phyloP scores from a whole-genome alignment of 306 rosid species.

The Lathyrus sativus region DNA sequence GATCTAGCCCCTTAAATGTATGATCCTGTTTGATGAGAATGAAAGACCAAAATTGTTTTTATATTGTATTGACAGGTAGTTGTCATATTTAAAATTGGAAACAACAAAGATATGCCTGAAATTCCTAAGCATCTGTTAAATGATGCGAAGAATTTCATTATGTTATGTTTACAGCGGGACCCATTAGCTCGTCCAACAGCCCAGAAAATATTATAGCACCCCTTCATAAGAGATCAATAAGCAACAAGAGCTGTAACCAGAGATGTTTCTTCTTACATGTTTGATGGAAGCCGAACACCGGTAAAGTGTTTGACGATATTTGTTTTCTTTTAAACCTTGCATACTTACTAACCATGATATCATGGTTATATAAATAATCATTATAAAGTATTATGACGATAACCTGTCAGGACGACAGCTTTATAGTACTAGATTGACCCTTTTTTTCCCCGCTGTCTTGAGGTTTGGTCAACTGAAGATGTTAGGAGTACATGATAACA shows the following conservation, averaged over 20 bases:
- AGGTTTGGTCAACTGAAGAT: too few species aligned
- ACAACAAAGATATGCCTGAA: conserved; percentile 92
- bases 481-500: too few species aligned
- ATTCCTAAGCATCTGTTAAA: conserved; percentile 86
- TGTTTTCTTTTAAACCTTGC: too few species aligned
- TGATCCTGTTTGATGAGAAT: conserved; percentile 22
- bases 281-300: too few species aligned
- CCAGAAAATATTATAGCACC: conserved; percentile 62
- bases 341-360: too few species aligned
- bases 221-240: conserved; percentile 79
- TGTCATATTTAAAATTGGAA: conserved; percentile 95
- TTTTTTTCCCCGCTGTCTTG: too few species aligned
- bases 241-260: conserved; percentile 62
- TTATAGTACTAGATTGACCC: too few species aligned
- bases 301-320: too few species aligned
- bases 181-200: conserved; percentile 84
- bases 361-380: too few species aligned
- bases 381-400: too few species aligned
- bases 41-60: conserved; percentile 44
- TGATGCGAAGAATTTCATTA: conserved; percentile 85
- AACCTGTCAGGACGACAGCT: too few species aligned
- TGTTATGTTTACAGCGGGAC: conserved; percentile 78
- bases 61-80: conserved; percentile 71
- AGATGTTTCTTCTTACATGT: too few species aligned
- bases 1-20: conserved; percentile 8